Base-by-base conservation (phyloP, 2,329 filamentous ascomycete species). In the Leptographium wingfieldii region DNA sequence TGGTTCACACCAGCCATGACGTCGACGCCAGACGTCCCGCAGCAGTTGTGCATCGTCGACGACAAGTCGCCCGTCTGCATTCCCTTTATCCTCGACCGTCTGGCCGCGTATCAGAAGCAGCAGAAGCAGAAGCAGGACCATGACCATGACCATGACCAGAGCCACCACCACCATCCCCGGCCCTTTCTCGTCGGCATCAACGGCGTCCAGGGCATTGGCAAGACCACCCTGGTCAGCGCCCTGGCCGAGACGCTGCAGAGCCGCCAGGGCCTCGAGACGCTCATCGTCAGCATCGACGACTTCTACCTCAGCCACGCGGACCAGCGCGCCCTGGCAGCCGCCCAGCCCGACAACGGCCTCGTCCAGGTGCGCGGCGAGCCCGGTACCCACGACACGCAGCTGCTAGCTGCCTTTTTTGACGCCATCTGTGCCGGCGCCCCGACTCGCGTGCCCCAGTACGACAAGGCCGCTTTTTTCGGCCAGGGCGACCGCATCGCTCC, bases 131-230 rank as follows among this genome's bases (percentile, higher is more conserved):
- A 35, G 6, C 33, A 35, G 2, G 33, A 19, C 40, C 12, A 19
- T 3, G 9, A 43, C 40, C 12, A 19, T 14, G 19, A 19, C 40
- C 5, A 33, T 2, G 14, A 49, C 16, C 19, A 19, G 31, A 19
- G 27, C 51, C 43, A 43, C 43, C 51, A 49, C 22, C 43, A 35
- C 38, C 25, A 14, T 1, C 57, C 22, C n/a, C 57, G 25, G 2
- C 90, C 91, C 33, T 88, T 96, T 72, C 83, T 96, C 70, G 80
- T 96, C 63, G 92, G 91, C 55, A 80, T 97, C 67, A 95, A 95
- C 67, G 92, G 92, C 62, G 84, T 96, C 33, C 92, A 96, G 74
- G 92, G 92, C 62, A 87, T 89, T 46, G 92, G 92, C 66, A 96
- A 97, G 76, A 95, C 92, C 3, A 95, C 92, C 14, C 80, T 96